A percentile compares a stretch with the other conserved stretches of the same genome.
Evolutionary conservation across 169 alveolate species (phyloP).

Genomic region (Eimeria zaria): DNA sequence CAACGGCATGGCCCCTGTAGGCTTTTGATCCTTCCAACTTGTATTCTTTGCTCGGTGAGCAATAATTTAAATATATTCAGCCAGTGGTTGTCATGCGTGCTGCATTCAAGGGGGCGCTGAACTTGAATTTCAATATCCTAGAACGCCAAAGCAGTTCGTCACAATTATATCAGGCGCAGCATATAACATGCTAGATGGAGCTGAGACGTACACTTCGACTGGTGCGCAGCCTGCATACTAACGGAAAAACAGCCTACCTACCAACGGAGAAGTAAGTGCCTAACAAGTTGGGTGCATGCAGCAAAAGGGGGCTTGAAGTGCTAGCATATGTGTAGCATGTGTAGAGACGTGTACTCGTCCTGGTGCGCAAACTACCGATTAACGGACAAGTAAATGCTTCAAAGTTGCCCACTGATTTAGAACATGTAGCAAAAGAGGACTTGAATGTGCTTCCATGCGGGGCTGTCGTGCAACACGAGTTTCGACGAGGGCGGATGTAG

Average conservation of each 20-base stretch:
- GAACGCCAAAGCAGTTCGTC: not conserved
- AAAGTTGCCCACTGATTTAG: not conserved
- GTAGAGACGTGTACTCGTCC: not conserved
- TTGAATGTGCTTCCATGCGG: not conserved
- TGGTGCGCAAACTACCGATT: not conserved
- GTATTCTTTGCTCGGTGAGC: not conserved
- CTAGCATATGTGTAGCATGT: no score
- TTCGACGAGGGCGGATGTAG: no score
- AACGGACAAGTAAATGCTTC: not conserved
- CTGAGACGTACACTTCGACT: not conserved
- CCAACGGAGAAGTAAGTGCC: no score
- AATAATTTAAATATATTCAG: not conserved
- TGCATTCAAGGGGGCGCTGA: not conserved
- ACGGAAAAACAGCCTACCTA: no score
- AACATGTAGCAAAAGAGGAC: not conserved
- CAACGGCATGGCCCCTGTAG: not conserved
- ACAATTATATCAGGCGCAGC: not conserved
- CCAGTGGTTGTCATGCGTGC: not conserved
- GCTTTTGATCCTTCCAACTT: not conserved
- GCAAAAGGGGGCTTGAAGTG: no score
- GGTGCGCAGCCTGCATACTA: not conserved
- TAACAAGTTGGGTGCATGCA: no score
- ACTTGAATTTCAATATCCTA: not conserved
- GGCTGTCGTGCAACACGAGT: not conserved
- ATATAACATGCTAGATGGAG: not conserved